Percentiles rank a stretch among this genome's conserved stretches.
phyloP scores from a whole-genome alignment of 2,329 filamentous ascomycete genomes.

The Pleochaeta shiraiana region DNA sequence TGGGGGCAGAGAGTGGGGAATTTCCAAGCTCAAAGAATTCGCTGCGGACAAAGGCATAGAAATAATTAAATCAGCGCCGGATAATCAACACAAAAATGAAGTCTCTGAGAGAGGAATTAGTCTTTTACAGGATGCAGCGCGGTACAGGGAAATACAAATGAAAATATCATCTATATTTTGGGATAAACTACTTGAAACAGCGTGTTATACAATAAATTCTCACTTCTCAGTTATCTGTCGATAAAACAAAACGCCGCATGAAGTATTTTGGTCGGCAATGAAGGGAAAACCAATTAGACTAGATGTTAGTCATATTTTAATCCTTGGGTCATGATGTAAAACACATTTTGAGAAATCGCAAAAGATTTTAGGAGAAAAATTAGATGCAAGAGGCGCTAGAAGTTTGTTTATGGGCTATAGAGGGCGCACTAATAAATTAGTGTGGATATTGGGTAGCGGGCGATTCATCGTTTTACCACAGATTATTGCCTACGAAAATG shows the following conservation, averaged over 20 bases:
- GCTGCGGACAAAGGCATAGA: not conserved
- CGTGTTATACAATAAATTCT: not conserved
- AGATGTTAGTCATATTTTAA: not conserved
- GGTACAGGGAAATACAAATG: not conserved
- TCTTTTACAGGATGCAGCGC: not conserved
- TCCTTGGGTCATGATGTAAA: not conserved
- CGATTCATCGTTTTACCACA: too few relatives aligned
- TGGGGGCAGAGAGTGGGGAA: not conserved
- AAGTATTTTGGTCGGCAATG: not conserved
- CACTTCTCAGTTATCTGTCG: not conserved
- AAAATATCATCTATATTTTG: constrained; percentile 1
- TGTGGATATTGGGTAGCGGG: too few relatives aligned
- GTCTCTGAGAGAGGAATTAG: not conserved
- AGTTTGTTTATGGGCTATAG: too few relatives aligned
- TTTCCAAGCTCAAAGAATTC: not conserved
- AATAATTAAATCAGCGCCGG: not conserved
- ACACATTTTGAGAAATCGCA: not conserved
- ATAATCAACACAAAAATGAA: not conserved
- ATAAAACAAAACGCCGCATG: not conserved
- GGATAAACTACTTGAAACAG: not conserved
- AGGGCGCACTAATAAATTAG: too few relatives aligned
- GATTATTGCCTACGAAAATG: too few relatives aligned
- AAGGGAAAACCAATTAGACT: too few relatives aligned
- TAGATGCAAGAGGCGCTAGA: not conserved
- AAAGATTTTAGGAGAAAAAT: not conserved